Percentiles rank a stretch among this genome's conserved stretches.
phyloP scores from a whole-genome alignment of 228 moss, liverwort and hornwort genomes.

The Sphagnum magellanicum region DNA sequence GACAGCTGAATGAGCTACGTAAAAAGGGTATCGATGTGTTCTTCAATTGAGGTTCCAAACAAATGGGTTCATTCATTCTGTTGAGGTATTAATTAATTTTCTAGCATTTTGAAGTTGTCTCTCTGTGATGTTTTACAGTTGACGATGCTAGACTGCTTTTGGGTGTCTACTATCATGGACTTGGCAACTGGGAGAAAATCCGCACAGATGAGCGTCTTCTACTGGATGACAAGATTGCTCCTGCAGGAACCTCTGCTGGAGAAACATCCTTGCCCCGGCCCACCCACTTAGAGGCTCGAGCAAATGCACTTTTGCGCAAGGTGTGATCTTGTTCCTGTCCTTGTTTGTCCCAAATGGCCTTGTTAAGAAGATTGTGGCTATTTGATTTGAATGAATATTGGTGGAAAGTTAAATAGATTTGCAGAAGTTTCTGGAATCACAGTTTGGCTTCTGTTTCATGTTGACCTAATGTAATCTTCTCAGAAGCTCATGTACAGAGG shows the following conservation, averaged over 20 bases:
- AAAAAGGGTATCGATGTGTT: too few species aligned
- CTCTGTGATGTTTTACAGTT: slow-evolving; percentile 40
- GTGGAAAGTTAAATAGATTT: neutral
- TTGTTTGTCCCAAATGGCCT: neutral
- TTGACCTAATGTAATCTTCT: too few species aligned
- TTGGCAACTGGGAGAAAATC: slow-evolving; percentile 97
- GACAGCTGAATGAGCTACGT: too few species aligned
- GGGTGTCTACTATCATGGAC: slow-evolving; percentile 92
- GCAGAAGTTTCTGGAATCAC: neutral
- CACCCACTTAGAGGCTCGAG: slow-evolving; percentile 88
- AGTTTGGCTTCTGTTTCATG: too few species aligned
- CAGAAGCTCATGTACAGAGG: too few species aligned
- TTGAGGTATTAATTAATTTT: neutral
- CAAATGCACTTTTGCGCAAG: slow-evolving; percentile 82
- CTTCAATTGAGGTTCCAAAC: neutral
- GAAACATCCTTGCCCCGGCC: slow-evolving; percentile 89
- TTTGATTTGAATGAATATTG: neutral
- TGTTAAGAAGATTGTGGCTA: neutral
- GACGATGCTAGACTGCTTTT: slow-evolving; percentile 88
- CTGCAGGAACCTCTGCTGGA: slow-evolving; percentile 72
- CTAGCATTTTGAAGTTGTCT: neutral
- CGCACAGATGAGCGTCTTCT: slow-evolving; percentile 75
- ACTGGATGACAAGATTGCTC: slow-evolving; percentile 81
- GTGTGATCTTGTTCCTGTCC: slow-evolving; percentile 19
- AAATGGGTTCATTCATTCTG: neutral